Evolutionary conservation across 495 filamentous ascomycete genomes (phyloP).

Genomic region (Penicillium robsamsonii): DNA sequence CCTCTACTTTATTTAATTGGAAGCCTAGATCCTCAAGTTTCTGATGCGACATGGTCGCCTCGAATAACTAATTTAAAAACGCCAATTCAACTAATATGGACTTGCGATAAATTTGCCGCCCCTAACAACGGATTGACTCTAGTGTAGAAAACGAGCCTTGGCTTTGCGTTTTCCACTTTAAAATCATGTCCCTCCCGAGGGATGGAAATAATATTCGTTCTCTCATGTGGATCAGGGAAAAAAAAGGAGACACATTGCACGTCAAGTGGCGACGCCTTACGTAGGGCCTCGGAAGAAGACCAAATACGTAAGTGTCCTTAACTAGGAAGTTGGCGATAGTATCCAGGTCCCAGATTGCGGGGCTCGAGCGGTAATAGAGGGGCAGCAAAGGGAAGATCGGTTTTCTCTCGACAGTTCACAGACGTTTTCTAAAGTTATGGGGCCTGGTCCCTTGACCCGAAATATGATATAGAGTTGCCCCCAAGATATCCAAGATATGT

Average conservation of each 20-base stretch:
- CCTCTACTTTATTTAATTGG: not conserved
- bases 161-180: not conserved
- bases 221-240: not conserved
- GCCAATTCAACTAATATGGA: not conserved
- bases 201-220: not conserved
- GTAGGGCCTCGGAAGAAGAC: not conserved
- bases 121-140: conserved; percentile 1
- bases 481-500: not conserved
- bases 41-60: not conserved
- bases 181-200: not conserved
- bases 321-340: not conserved
- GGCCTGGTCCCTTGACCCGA: conserved; percentile 1
- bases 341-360: conserved; percentile 4
- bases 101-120: not conserved
- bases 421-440: not conserved
- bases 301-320: conserved; percentile 6
- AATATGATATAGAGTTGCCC: conserved; percentile 7
- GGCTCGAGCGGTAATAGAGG: conserved; percentile 8
- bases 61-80: not conserved
- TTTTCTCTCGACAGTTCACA: conserved; percentile 1
- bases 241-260: not conserved
- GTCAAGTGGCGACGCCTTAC: conserved; percentile 1
- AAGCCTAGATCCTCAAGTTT: not conserved
- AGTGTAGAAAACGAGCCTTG: conserved; percentile 1
- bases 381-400: not conserved